Conservation (phyloP, 2,329 filamentous ascomycete genomes). For the Microcera coccophila region DNA sequence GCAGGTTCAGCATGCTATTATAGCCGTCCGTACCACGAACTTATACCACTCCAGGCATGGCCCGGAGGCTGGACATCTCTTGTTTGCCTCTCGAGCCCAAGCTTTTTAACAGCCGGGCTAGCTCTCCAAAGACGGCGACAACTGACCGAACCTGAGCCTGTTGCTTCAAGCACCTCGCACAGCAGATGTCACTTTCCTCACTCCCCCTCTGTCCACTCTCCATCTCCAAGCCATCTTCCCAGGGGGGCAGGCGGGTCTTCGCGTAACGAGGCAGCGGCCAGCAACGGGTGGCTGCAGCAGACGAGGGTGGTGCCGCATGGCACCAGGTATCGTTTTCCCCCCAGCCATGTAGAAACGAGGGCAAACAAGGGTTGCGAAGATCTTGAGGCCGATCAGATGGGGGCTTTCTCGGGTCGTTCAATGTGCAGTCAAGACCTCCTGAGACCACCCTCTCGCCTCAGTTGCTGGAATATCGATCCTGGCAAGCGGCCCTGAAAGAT, state of each 20-base stretch:
- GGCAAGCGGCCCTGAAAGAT: conserved; percentile 9
- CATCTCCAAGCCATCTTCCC: conserved; percentile 8
- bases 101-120: conserved; percentile 2
- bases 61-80: conserved; percentile 6
- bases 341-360: conserved; percentile 5
- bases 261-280: conserved; percentile 6
- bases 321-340: conserved; percentile 8
- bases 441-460: conserved; percentile 1
- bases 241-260: conserved; percentile 8
- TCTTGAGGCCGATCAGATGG: conserved; percentile 14
- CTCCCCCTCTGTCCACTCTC: conserved; percentile 3
- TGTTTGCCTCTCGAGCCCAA: conserved; percentile 17
- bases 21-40: conserved; percentile 22
- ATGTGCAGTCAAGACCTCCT: conserved; percentile 8
- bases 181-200: conserved; percentile 21
- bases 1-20: conserved; percentile 21
- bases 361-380: conserved; percentile 13
- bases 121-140: conserved; percentile 9
- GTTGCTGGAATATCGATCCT: background rate
- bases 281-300: conserved; percentile 4
- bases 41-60: conserved; percentile 18
- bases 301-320: conserved; percentile 12
- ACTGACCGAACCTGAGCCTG: conserved; percentile 11
- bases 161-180: conserved; percentile 17
- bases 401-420: conserved; percentile 16